Base-by-base conservation (phyloP, 768 basidiomycete species). In the Jaapia argillacea region DNA sequence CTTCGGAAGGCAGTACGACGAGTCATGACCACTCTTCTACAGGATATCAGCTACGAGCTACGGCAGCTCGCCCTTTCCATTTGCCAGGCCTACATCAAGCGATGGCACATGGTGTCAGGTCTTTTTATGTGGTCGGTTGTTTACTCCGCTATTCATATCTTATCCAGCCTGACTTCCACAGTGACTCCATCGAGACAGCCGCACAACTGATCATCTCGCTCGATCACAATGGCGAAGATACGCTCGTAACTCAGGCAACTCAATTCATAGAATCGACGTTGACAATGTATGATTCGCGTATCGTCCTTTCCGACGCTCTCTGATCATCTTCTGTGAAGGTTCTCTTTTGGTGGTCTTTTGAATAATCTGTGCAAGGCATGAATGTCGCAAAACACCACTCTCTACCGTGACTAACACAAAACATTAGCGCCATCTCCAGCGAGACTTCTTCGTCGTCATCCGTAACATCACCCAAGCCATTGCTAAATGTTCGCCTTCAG, bases 51-150 rank as follows among this genome's bases (percentile, higher is more conserved):
- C 53, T 78, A 81, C 41, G 85, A 87, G 51, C 51, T 83, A 23
- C 75, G 80, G 5, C 81, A 83, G 48, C 60, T 85, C 5, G 69
- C 76, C 14, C 56, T 88, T 36, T 76, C 80, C 2, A 68, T 72
- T 6, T 66, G 71, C 16, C 79, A 81, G 45, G 72, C 75, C 3
- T 81, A 77, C 47, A 70, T 85, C 46, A 79, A 75, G 48, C 63
- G 70, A 48, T 83, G 77, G 63, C n/a, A n/a, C n/a, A n/a, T n/a
- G 10, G 10, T 38, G 10, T 38, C 10, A 10, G 13, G 12, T 22
- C 10, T 7, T 10, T 7, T 22, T 21, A 38, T 38, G 20, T 10
- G 10, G 13, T 38, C 37, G 21, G 12, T 7, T 38, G 37, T 7
- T 7, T 10, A 38, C 10, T 38, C 16, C 10, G 31, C 31, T 16